Evolutionary conservation across 2,329 filamentous ascomycete species (phyloP), one percentile per base, ranked within the genome.

Genomic region (Immersiporthe knoxdaviesiana): DNA sequence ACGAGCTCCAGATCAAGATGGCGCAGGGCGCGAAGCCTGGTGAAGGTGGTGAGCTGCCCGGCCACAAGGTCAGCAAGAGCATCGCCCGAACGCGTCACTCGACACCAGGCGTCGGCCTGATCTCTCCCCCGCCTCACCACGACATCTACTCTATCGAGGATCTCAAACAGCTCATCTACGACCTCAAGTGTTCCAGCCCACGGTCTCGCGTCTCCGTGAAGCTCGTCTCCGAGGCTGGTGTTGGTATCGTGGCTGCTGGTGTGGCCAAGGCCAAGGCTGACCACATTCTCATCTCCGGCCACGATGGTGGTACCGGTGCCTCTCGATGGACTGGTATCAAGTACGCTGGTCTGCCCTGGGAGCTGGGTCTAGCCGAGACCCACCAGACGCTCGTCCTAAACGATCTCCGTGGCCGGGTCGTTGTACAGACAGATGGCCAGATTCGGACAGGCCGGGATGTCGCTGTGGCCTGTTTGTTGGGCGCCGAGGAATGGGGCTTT

Each of bases 1-100:
- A 98, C 77, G 94, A 98, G 82, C 85, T 98, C 60, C 95, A 98
- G 81, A 98, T 98, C 83, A 98, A 98, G 88, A 98, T 98, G 95
- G 95, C 95, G 12, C 95, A 98, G 82, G 95, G 95, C 79, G 95
- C 95, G 72, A 98, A 98, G 87, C 95, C 95, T 68, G 95, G 95
- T 81, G 95, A 98, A 81, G 95, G 95, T 84, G 95, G 95, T 87
- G 95, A 98, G 81, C 88, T 98, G 77, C 95, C 95, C 63, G 95
- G 95, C 54, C 94, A 97, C 86, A 98, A 98, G 84, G 95, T 98
- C 37, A 96, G 94, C 71, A 92, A 92, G 77, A 92, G 93, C 8
- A 98, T 98, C 80, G 95, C 93, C 69, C 92, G 93, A 75, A 98
- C 95, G 68, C 91, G 95, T 79, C 94, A 97, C 84, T 98, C 95